Percentiles rank a stretch among this genome's conserved stretches.
These are phyloP conservation scores for Russula olivacea DNA, from an alignment of 768 basidiomycete genomes.

Conservation along the genomic window DNA sequence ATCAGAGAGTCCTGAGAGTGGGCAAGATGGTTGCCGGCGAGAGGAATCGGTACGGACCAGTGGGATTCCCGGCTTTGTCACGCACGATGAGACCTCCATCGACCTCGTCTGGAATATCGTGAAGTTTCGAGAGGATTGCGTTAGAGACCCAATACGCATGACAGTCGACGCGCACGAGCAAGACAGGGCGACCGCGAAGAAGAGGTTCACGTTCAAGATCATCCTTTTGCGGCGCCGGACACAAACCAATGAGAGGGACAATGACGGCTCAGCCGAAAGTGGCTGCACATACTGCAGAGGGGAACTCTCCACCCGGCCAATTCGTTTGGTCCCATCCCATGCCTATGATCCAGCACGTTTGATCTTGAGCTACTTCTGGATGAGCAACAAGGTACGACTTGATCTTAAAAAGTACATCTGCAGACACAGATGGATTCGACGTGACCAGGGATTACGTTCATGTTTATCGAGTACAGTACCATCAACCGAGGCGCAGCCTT, in stretches of 20 bases:
- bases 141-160: constrained; percentile 87
- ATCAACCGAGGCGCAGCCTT: constrained; percentile 48
- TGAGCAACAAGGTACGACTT: constrained; percentile 52
- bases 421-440: constrained; percentile 1
- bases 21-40: background rate
- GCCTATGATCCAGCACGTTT: constrained; percentile 68
- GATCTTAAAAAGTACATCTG: constrained; percentile 60
- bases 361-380: constrained; percentile 50
- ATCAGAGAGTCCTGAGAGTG: background rate
- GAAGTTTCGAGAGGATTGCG: constrained; percentile 59
- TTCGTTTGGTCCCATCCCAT: constrained; percentile 94
- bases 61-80: constrained; percentile 55
- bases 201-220: constrained; percentile 68
- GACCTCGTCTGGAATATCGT: constrained; percentile 52
- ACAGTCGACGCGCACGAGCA: constrained; percentile 71
- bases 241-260: background rate
- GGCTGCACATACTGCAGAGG: constrained; percentile 52
- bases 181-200: constrained; percentile 63
- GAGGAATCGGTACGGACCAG: constrained; percentile 41
- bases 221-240: constrained; percentile 37
- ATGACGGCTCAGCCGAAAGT: background rate
- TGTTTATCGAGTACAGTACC: constrained; percentile 40
- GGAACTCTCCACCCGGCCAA: constrained; percentile 54
- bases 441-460: background rate
- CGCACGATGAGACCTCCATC: constrained; percentile 72